Evolutionary conservation across 176 grass and related monocot genomes (phyloP), one percentile per base, ranked within the genome.

Genomic region (Ananas comosus): DNA sequence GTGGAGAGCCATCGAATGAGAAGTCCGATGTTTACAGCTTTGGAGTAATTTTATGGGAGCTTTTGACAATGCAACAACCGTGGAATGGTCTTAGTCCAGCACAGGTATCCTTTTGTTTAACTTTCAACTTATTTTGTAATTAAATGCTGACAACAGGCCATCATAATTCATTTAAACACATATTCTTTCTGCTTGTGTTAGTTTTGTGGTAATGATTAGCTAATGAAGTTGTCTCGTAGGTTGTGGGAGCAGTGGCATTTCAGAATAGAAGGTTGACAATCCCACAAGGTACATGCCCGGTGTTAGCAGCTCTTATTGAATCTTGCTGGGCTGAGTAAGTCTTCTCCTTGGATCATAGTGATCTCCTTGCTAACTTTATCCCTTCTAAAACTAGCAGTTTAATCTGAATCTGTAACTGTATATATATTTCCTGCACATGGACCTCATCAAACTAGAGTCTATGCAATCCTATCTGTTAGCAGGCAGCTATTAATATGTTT

Each of bases 291-390:
- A 83, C 86, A 3, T 71, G 64, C 47, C 76, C 83, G 0, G 69
- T 74, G 63, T 74, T 96, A 72, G 86, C 86, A 76, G 83, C 79
- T 71, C 86, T 96, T 67, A 76, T 96, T 13, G 88, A 96, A 73
- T 85, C 92, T 61, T 96, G 92, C 64, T 96, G 92, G 88, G 70
- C 81, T 69, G 92, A 96, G 88, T 92, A 96, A 87, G 88, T 61
- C 59, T 67, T 68, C 56, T 16, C 4, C 70, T 53, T 69, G 10
- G 21, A 1, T 69, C 54, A 19, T 56, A 56, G 16, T 51, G 18
- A n/a, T 56, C 3, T n/a, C 7, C 33, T 42, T 42, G 6, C 33
- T 42, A 42, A 42, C 4, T 42, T 42, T 42, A 1, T 8, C 33
- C 33, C 33, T 4, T 8, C 33, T 42, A 42, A 42, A 42, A 42